Conservation (phyloP, 371 early-diverging fungal species). For the Rhizopus microsporus region DNA sequence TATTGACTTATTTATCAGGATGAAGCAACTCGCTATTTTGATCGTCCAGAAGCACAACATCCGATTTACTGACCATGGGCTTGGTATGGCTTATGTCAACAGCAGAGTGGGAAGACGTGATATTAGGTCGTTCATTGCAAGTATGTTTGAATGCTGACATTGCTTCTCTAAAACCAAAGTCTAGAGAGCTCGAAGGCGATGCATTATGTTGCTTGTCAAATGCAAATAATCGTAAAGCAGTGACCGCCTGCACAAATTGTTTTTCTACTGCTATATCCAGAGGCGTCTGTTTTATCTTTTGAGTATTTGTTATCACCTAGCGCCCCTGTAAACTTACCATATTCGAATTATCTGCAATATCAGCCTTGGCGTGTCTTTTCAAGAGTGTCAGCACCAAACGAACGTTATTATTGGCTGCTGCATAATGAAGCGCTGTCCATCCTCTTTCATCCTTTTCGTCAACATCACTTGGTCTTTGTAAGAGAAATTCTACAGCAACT, state of each 20-base stretch:
- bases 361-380: constrained; percentile 68
- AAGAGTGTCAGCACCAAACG: constrained; percentile 66
- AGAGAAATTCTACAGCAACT: constrained; percentile 65
- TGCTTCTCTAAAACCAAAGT: constrained; percentile 58
- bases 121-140: constrained; percentile 15
- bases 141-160: constrained; percentile 49
- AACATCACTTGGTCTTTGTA: constrained; percentile 70
- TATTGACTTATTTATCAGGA: constrained; percentile 18
- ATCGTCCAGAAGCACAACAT: constrained; percentile 35
- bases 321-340: constrained; percentile 31
- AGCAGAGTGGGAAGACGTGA: constrained; percentile 40
- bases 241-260: constrained; percentile 64
- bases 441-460: constrained; percentile 64
- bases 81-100: constrained; percentile 29
- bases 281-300: constrained; percentile 49
- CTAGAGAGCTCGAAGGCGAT: constrained; percentile 44
- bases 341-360: constrained; percentile 58
- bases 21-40: constrained; percentile 36
- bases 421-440: constrained; percentile 80
- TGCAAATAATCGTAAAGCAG: constrained; percentile 57
- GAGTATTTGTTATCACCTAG: neutral
- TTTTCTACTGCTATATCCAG: constrained; percentile 70
- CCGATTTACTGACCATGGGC: constrained; percentile 13
- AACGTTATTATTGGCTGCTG: constrained; percentile 68
- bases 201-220: constrained; percentile 54